These are phyloP conservation scores for Talaromyces borbonicus DNA, from an alignment of 495 filamentous ascomycete genomes.

Conservation along the genomic window DNA sequence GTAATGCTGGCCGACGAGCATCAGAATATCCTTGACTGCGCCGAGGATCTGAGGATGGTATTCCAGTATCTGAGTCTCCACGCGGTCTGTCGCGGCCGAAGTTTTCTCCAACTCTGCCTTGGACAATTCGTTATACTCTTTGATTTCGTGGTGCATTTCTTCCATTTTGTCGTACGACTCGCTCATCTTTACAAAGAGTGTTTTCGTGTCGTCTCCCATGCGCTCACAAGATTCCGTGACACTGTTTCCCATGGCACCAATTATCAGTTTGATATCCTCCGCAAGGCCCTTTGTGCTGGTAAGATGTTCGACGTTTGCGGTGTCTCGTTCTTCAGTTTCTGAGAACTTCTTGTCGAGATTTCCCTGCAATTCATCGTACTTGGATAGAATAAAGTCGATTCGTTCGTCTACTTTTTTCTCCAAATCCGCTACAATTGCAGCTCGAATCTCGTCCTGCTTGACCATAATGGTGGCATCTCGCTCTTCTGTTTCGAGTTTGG, in stretches of 20 bases:
- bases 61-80: slow-evolving; percentile 67
- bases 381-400: slow-evolving; percentile 64
- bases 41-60: slow-evolving; percentile 79
- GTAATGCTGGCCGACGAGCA: slow-evolving; percentile 70
- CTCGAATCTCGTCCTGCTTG: slow-evolving; percentile 53
- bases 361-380: slow-evolving; percentile 72
- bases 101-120: slow-evolving; percentile 65
- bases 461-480: slow-evolving; percentile 61
- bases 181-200: slow-evolving; percentile 68
- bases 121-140: slow-evolving; percentile 66
- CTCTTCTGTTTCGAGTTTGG: slow-evolving; percentile 67
- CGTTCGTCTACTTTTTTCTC: slow-evolving; percentile 66
- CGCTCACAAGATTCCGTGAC: slow-evolving; percentile 79
- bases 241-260: slow-evolving; percentile 74
- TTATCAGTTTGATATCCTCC: slow-evolving; percentile 73
- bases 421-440: slow-evolving; percentile 46
- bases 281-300: slow-evolving; percentile 64
- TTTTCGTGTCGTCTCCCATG: slow-evolving; percentile 72
- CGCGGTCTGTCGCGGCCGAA: slow-evolving; percentile 57
- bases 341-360: slow-evolving; percentile 59
- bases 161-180: slow-evolving; percentile 68
- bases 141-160: slow-evolving; percentile 59
- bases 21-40: slow-evolving; percentile 71
- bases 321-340: slow-evolving; percentile 54
- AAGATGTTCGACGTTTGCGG: slow-evolving; percentile 57